Evolutionary conservation across 345 rosid species (phyloP).

Genomic region (Limnanthes douglasii): DNA sequence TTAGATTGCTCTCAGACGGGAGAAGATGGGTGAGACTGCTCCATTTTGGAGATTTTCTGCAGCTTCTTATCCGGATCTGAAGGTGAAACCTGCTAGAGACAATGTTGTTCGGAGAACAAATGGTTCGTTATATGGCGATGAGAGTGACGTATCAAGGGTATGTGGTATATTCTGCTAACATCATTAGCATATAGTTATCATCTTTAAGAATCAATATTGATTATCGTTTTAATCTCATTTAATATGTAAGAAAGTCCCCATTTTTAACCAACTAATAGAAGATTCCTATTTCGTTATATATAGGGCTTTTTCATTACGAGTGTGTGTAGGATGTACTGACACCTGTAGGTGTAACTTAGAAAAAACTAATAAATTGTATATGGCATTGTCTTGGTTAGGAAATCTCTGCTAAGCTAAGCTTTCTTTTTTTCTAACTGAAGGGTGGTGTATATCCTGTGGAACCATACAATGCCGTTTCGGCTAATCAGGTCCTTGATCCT

Average conservation of each 20-base stretch:
- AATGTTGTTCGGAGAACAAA: constrained; percentile 14
- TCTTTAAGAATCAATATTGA: too few relatives aligned
- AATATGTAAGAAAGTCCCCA: background rate
- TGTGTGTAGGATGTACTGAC: too few relatives aligned
- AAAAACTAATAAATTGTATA: background rate
- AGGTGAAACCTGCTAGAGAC: constrained; percentile 10
- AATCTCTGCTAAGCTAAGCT: constrained; percentile 4
- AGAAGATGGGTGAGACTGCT: constrained; percentile 72
- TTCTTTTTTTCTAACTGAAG: constrained; percentile 14
- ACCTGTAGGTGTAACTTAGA: too few relatives aligned
- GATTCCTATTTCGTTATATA: too few relatives aligned
- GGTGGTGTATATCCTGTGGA: constrained; percentile 98
- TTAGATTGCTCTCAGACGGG: constrained; percentile 77
- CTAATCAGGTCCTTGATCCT: constrained; percentile 73
- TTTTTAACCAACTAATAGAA: too few relatives aligned
- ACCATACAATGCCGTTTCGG: constrained; percentile 23
- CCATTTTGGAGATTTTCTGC: constrained; percentile 75
- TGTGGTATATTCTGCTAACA: too few relatives aligned
- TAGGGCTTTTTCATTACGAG: too few relatives aligned
- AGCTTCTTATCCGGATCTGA: constrained; percentile 47
- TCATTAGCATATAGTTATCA: too few relatives aligned
- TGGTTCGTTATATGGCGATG: constrained; percentile 14
- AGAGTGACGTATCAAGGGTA: constrained; percentile 31
- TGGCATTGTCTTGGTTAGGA: background rate
- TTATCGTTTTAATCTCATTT: too few relatives aligned